Evolutionary conservation across 1,284 basidiomycete species (phyloP).

Genomic region (Ceraceosorus bombacis): DNA sequence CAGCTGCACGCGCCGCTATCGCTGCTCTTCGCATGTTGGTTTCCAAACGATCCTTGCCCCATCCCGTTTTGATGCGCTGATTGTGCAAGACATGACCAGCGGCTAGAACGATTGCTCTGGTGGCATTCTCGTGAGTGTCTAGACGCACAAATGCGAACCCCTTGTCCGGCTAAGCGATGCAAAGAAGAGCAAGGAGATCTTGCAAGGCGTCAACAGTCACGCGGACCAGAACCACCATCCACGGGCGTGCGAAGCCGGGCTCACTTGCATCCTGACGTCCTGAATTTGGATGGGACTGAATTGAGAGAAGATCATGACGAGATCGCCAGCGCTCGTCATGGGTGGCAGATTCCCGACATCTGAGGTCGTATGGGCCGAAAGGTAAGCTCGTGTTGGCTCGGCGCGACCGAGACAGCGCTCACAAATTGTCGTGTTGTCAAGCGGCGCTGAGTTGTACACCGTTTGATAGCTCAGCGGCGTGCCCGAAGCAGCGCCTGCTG

Average conservation of each 20-base stretch:
- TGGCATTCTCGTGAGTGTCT: conserved; percentile 93
- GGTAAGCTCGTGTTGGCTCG: background rate
- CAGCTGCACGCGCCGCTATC: background rate
- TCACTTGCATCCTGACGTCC: conserved; percentile 84
- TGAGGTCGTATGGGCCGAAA: background rate
- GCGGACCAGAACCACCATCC: background rate
- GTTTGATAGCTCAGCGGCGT: conserved; percentile 78
- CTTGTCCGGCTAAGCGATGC: conserved; percentile 61
- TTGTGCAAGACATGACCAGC: conserved; percentile 93
- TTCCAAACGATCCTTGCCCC: conserved; percentile 71
- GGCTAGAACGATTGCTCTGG: conserved; percentile 88
- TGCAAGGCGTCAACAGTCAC: background rate
- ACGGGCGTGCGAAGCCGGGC: background rate
- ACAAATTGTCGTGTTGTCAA: conserved; percentile 84
- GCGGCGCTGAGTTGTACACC: conserved; percentile 78
- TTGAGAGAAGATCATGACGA: conserved; percentile 90
- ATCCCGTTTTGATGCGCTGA: conserved; percentile 89
- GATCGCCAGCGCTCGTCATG: conserved; percentile 86
- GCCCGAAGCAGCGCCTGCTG: conserved; percentile 49
- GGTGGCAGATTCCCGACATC: conserved; percentile 94
- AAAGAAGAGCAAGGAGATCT: background rate
- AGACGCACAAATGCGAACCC: conserved; percentile 98
- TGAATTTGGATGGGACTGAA: conserved; percentile 77
- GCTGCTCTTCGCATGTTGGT: conserved; percentile 5
- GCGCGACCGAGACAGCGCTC: background rate